phyloP scores from a whole-genome alignment of 2,329 filamentous ascomycete genomes.

The Paracoccidioides lutzii region DNA sequence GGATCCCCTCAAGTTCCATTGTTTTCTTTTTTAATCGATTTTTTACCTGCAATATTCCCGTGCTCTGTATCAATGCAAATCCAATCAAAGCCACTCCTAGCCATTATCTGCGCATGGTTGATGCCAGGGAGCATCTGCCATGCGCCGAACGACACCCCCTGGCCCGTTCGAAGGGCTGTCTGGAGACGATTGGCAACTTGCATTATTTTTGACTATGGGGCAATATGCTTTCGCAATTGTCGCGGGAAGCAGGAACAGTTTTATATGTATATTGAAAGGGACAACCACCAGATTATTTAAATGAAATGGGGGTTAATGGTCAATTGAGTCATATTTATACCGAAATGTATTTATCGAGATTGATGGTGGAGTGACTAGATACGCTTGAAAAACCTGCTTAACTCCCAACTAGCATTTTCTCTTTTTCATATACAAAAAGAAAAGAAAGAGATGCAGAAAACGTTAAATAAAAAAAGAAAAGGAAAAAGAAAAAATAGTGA shows the following conservation, averaged over 20 bases:
- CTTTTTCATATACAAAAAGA: no score
- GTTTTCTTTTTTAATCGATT: neutral
- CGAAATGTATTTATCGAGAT: no score
- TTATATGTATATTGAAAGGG: neutral
- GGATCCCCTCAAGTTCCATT: no score
- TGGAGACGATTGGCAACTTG: conserved; percentile 43
- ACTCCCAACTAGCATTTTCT: no score
- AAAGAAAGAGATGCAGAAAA: no score
- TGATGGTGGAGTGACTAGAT: no score
- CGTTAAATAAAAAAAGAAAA: no score
- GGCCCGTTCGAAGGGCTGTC: conserved; percentile 37
- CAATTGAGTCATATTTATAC: no score
- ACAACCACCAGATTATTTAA: no score
- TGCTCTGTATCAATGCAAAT: conserved; percentile 44
- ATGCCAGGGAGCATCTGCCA: conserved; percentile 47
- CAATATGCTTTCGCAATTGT: neutral
- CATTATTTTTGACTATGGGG: conserved; percentile 21
- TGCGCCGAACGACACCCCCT: conserved; percentile 39
- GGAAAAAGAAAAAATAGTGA: no score
- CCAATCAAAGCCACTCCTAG: conserved; percentile 42
- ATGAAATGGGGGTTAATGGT: no score
- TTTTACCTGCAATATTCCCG: conserved; percentile 41
- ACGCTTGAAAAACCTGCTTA: no score
- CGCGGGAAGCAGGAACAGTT: neutral
- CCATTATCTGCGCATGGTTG: conserved; percentile 42